phyloP scores from a whole-genome alignment of 176 grass and related monocot genomes.

The Paspalum notatum region DNA sequence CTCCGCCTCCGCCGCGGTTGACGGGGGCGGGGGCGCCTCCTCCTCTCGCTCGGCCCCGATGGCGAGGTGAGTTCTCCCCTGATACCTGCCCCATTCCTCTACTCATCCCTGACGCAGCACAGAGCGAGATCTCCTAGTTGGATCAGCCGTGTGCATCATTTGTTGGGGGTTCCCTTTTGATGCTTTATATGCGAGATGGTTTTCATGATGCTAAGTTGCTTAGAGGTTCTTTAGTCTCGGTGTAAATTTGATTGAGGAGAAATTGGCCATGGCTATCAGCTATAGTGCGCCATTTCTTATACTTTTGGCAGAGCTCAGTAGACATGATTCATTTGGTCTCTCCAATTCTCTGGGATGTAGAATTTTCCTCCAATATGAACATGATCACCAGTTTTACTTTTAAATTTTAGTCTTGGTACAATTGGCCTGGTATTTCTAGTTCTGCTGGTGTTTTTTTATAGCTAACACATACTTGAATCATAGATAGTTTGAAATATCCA shows the following conservation, averaged over 20 bases:
- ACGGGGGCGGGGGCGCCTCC: constrained; percentile 33
- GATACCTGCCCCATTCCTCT: constrained; percentile 7
- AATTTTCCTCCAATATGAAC: background rate
- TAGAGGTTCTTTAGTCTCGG: background rate
- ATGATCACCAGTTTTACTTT: background rate
- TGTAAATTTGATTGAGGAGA: constrained; percentile 6
- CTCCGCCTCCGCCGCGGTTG: too few species aligned
- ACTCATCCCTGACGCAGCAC: background rate
- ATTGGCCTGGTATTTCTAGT: background rate
- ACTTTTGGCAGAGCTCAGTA: background rate
- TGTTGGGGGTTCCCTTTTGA: background rate
- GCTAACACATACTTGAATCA: background rate
- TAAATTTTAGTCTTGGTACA: background rate
- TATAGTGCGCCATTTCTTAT: background rate
- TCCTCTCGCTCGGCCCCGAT: constrained; percentile 27
- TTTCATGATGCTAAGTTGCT: background rate
- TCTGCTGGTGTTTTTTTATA: background rate
- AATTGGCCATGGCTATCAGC: background rate
- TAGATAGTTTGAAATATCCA: background rate
- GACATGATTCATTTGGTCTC: background rate
- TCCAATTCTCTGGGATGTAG: background rate
- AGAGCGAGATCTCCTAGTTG: constrained; percentile 37
- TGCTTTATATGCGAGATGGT: background rate
- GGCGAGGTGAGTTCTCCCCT: constrained; percentile 27
- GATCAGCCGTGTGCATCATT: constrained; percentile 2